Conservation (phyloP, 371 early-diverging fungal species). For the Lichtheimia hyalospora region DNA sequence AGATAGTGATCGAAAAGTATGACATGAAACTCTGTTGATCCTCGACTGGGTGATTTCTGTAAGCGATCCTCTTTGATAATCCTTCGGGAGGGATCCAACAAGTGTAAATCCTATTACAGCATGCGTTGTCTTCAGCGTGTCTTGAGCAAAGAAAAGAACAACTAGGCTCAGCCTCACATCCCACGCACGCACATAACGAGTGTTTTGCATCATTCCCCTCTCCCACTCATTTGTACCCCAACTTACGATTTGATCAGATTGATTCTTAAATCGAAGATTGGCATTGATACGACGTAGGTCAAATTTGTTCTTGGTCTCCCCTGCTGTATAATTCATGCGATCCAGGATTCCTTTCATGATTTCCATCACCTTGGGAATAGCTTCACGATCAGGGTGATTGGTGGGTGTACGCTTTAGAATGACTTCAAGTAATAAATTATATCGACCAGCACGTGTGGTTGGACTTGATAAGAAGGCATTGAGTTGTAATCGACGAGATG, state of each 20-base stretch:
- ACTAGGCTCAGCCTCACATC: too few relatives aligned
- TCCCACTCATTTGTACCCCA: conserved; percentile 38
- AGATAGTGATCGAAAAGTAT: conserved; percentile 88
- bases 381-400: conserved; percentile 70
- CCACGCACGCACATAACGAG: too few relatives aligned
- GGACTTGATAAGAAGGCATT: conserved; percentile 80
- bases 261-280: conserved; percentile 2
- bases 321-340: conserved; percentile 81
- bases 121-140: too few relatives aligned
- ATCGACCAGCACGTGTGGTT: conserved; percentile 84
- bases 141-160: too few relatives aligned
- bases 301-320: conserved; percentile 81
- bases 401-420: conserved; percentile 78
- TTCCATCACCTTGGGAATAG: conserved; percentile 63
- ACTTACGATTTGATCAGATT: conserved; percentile 65
- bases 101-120: conserved; percentile 64
- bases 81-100: conserved; percentile 69
- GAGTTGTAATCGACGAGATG: conserved; percentile 74
- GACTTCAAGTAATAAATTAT: conserved; percentile 78
- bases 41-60: conserved; percentile 57
- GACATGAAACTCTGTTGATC: conserved; percentile 65
- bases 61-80: conserved; percentile 78
- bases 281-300: conserved; percentile 48
- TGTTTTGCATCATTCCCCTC: too few relatives aligned
- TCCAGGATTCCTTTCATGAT: conserved; percentile 69